These are phyloP conservation scores for Canavalia gladiata DNA, from an alignment of 306 rosid species.

Conservation along the genomic window DNA sequence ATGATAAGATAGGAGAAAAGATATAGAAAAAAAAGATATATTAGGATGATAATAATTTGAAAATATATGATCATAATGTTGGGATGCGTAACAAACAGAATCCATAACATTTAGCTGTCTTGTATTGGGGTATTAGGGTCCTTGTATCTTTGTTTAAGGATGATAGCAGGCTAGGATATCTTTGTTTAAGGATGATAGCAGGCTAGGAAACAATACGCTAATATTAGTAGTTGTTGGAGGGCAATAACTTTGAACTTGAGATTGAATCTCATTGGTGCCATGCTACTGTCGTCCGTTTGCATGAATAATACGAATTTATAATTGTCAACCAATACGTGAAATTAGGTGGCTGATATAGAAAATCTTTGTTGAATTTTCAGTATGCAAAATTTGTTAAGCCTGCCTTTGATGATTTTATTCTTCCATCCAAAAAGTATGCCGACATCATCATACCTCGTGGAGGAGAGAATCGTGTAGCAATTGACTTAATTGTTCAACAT, in stretches of 20 bases:
- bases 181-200: slow-evolving; percentile 4
- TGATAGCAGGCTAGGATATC: slow-evolving; percentile 26
- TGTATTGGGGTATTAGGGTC: neutral
- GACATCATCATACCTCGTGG: slow-evolving; percentile 95
- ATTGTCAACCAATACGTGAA: slow-evolving; percentile 31
- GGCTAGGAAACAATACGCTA: slow-evolving; percentile 19
- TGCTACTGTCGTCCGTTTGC: neutral
- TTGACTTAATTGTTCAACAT: slow-evolving; percentile 97
- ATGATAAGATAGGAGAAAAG: too few species aligned
- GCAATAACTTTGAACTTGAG: neutral
- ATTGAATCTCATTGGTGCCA: slow-evolving; percentile 15
- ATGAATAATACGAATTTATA: slow-evolving; percentile 5
- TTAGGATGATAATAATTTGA: too few species aligned
- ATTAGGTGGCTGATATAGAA: slow-evolving; percentile 45
- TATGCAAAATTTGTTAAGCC: slow-evolving; percentile 95
- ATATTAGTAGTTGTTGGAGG: slow-evolving; percentile 1
- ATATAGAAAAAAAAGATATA: too few species aligned
- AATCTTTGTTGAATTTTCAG: slow-evolving; percentile 57
- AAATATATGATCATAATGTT: too few species aligned
- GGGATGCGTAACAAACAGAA: too few species aligned
- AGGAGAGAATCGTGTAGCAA: slow-evolving; percentile 87
- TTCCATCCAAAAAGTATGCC: slow-evolving; percentile 94
- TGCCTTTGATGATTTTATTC: slow-evolving; percentile 94
- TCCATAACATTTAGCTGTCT: neutral
- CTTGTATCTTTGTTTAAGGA: neutral